Conservation (phyloP, 2,329 filamentous ascomycete genomes). For the Ophiocordyceps camponoti-floridani region DNA sequence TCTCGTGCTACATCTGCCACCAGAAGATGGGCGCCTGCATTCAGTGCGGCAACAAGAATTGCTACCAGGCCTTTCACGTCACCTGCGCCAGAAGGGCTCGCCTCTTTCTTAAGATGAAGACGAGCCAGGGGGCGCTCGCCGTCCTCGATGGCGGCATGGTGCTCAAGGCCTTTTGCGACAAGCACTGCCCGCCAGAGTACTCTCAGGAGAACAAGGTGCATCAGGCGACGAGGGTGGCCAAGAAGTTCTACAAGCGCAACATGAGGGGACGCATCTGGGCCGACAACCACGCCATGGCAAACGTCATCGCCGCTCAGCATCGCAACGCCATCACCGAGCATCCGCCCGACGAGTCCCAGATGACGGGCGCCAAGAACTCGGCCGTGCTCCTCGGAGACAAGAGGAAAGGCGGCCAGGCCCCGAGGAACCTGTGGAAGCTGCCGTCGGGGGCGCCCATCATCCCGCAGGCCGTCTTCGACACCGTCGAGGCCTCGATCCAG, state of each 20-base stretch:
- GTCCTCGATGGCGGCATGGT: conserved; percentile 64
- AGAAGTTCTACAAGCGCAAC: conserved; percentile 73
- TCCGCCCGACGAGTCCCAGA: conserved; percentile 63
- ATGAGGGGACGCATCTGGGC: conserved; percentile 89
- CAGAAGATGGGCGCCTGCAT: conserved; percentile 98
- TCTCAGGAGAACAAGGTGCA: conserved; percentile 71
- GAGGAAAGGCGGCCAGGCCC: conserved; percentile 40
- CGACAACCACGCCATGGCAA: conserved; percentile 68
- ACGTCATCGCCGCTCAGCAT: conserved; percentile 61
- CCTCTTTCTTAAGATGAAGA: conserved; percentile 93
- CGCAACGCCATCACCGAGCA: conserved; percentile 46
- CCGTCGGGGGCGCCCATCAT: conserved; percentile 92
- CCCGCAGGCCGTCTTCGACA: conserved; percentile 70
- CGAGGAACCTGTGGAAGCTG: conserved; percentile 55
- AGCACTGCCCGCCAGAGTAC: conserved; percentile 82
- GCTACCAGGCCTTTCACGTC: conserved; percentile 93
- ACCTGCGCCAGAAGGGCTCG: conserved; percentile 81
- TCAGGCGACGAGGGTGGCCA: conserved; percentile 62
- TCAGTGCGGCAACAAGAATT: conserved; percentile 93
- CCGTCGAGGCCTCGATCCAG: conserved; percentile 66
- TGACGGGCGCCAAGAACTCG: conserved; percentile 67
- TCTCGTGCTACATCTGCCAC: conserved; percentile 90
- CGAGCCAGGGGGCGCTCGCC: conserved; percentile 59
- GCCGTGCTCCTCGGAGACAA: conserved; percentile 52
- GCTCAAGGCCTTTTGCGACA: conserved; percentile 90